Evolutionary conservation across 1,284 basidiomycete species (phyloP).

Genomic region (Kwoniella shivajii): DNA sequence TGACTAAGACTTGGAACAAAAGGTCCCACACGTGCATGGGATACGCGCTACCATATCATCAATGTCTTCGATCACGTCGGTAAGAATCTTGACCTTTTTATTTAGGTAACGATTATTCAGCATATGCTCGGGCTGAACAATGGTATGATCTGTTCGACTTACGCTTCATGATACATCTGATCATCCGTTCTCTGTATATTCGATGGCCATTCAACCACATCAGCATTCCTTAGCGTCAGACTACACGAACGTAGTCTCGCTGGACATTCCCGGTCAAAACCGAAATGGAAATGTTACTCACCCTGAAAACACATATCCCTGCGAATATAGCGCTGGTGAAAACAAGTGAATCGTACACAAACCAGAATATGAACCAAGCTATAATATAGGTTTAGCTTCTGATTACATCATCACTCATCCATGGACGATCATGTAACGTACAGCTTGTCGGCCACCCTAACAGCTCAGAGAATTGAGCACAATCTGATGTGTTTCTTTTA

Average conservation of each 20-base stretch:
- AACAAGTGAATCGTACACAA: conserved; percentile 43
- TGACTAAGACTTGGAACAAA: neutral
- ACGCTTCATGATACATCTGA: conserved; percentile 36
- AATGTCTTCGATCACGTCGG: conserved; percentile 23
- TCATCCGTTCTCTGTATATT: conserved; percentile 30
- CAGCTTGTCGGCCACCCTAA: conserved; percentile 48
- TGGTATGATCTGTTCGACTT: too few relatives aligned
- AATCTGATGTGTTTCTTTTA: conserved; percentile 52
- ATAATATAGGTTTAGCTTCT: neutral
- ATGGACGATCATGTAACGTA: conserved; percentile 14
- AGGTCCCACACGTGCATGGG: neutral
- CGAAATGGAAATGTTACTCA: conserved; percentile 24
- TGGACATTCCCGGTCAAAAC: neutral
- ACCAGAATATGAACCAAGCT: conserved; percentile 50
- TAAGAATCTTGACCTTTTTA: conserved; percentile 29
- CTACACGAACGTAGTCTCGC: too few relatives aligned
- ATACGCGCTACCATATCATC: neutral
- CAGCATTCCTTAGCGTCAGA: conserved; percentile 14
- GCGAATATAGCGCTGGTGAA: conserved; percentile 51
- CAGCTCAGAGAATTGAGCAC: conserved; percentile 49
- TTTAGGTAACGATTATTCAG: neutral
- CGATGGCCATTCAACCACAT: neutral
- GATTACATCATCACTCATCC: neutral
- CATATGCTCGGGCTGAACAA: too few relatives aligned
- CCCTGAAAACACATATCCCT: conserved; percentile 51